A percentile compares a stretch with the other conserved stretches of the same genome.
Evolutionary conservation across 2,329 filamentous ascomycete genomes (phyloP).

Genomic region (Paracamarosporium sp.): DNA sequence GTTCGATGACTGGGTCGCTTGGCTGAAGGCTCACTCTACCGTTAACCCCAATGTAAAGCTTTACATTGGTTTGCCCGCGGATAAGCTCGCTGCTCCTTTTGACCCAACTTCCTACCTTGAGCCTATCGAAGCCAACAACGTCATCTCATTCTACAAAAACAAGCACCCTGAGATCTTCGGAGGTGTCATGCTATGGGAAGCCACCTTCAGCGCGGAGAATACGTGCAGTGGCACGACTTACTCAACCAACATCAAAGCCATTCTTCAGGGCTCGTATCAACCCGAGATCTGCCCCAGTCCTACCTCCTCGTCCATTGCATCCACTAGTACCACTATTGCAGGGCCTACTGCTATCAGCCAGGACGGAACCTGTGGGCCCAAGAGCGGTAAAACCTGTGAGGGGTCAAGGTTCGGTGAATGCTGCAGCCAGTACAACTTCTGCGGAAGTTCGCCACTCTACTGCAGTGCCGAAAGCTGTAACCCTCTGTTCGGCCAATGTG

Average conservation of each 20-base stretch:
- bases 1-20: slow-evolving; percentile 51
- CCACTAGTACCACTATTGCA: slow-evolving; percentile 10
- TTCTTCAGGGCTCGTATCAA: slow-evolving; percentile 28
- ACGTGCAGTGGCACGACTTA: slow-evolving; percentile 53
- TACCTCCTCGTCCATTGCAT: slow-evolving; percentile 15
- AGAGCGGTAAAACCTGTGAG: slow-evolving; percentile 18
- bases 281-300: slow-evolving; percentile 22
- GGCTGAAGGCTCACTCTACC: slow-evolving; percentile 47
- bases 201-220: slow-evolving; percentile 57
- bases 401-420: slow-evolving; percentile 21
- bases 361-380: slow-evolving; percentile 18
- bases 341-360: slow-evolving; percentile 11
- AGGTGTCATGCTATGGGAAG: slow-evolving; percentile 68
- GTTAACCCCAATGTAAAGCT: slow-evolving; percentile 55
- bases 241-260: slow-evolving; percentile 56
- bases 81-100: slow-evolving; percentile 23
- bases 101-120: slow-evolving; percentile 54
- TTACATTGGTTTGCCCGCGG: slow-evolving; percentile 59
- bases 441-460: slow-evolving; percentile 12
- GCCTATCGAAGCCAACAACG: slow-evolving; percentile 51
- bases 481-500: slow-evolving; percentile 12
- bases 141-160: slow-evolving; percentile 49
- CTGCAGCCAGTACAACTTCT: slow-evolving; percentile 24
- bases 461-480: slow-evolving; percentile 14
- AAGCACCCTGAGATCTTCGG: slow-evolving; percentile 56